Percentiles rank a stretch among this genome's conserved stretches.
phyloP scores from a whole-genome alignment of 1,284 basidiomycete genomes.

The Cryptococcus wingfieldii region DNA sequence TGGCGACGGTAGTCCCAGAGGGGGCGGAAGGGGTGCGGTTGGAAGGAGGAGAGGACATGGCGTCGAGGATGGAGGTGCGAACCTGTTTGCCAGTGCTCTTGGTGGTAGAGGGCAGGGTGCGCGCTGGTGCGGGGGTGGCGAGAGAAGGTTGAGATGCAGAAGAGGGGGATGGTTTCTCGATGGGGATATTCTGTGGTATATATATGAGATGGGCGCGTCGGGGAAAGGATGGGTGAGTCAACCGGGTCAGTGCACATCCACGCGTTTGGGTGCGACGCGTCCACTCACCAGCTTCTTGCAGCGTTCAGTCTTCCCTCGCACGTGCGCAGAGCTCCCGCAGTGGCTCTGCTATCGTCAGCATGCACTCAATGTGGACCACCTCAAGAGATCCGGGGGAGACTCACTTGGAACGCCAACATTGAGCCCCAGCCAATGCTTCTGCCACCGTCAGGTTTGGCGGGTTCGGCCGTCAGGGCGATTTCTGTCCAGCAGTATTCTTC shows the following conservation, averaged over 20 bases:
- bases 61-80: not conserved
- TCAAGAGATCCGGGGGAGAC: conserved; percentile 12
- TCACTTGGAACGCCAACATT: conserved; percentile 29
- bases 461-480: conserved; percentile 32
- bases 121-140: conserved; percentile 1
- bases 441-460: conserved; percentile 24
- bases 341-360: conserved; percentile 13
- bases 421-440: conserved; percentile 32
- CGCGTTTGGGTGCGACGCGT: not conserved
- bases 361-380: not conserved
- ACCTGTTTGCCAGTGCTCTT: not conserved
- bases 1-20: not conserved
- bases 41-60: not conserved
- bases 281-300: conserved; percentile 15
- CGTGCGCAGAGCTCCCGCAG: conserved; percentile 15
- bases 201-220: not conserved
- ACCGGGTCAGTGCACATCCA: not conserved
- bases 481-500: conserved; percentile 43
- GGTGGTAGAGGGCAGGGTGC: conserved; percentile 6
- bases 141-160: conserved; percentile 5
- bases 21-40: not conserved
- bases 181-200: not conserved
- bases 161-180: not conserved
- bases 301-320: conserved; percentile 19
- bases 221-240: not conserved